Evolutionary conservation across 768 basidiomycete genomes (phyloP), one percentile per base, ranked within the genome.

Genomic region (Podaxis rugospora): DNA sequence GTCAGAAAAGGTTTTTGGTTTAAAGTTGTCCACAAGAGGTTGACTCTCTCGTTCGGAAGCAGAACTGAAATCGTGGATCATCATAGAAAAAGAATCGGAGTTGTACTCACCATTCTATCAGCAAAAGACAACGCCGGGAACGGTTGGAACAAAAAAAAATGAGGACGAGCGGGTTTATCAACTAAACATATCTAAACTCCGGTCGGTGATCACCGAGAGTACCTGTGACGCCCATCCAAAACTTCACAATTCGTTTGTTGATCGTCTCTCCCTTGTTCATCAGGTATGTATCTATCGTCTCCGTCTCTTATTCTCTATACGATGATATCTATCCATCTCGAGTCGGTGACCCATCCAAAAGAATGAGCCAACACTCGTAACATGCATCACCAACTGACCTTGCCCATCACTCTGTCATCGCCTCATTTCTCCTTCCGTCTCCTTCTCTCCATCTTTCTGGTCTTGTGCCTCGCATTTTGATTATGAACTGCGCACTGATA

Each of bases 21-120:
- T 74, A 66, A 61, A 70, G 69, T 75, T 86, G 78, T 88, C 87
- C 87, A 88, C 87, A 83, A 88, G 82, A 87, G 86, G 81, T 82
- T 83, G 70, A 74, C 76, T 74, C 79, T 86, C 81, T 86, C 81
- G 63, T 88, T 88, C 88, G 87, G 88, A 89, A 89, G 88, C 88
- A 89, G 87, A 89, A 89, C 87, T 87, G 86, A 86, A 75, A 74
- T 70, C 66, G 65, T 65, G 67, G 27, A 74, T 82, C 85, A 86
- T 82, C 82, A 79, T 64, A 67, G 50, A 71, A 60, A 52, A 57
- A 28, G 57, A 39, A 16, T 18, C 18, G 61, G 65, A 56, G 23
- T 35, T 10, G 51, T 57, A 65, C 72, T 73, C 64, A 75, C 72
- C 66, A 25, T 10, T 27, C 3, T 21, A 5, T 28, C 18, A 55